These are phyloP conservation scores for Pseudisothecium myosuroides DNA, from an alignment of 225 moss, liverwort and hornwort species.

Conservation along the genomic window DNA sequence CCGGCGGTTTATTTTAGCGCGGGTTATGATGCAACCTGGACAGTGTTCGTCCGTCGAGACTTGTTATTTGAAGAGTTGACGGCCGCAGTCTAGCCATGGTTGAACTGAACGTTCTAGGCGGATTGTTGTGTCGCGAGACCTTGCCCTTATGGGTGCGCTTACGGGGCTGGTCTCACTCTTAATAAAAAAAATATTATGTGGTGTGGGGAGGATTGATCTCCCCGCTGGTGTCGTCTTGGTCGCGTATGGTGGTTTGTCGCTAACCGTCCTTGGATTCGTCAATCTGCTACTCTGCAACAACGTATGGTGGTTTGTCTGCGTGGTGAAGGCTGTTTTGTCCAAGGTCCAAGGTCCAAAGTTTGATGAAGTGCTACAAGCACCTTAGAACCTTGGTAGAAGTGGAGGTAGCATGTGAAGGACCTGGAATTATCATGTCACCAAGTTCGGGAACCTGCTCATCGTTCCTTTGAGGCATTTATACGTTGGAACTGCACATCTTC, in stretches of 20 bases:
- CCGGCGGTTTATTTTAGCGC: background rate
- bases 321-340: background rate
- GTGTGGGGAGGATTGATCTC: slow-evolving; percentile 13
- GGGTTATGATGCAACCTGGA: background rate
- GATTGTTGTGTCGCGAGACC: slow-evolving; percentile 22
- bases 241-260: background rate
- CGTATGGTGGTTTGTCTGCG: background rate
- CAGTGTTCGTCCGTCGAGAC: background rate
- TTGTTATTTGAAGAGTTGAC: slow-evolving; percentile 5
- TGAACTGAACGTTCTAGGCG: slow-evolving; percentile 1
- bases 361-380: background rate
- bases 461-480: no score
- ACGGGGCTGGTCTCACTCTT: slow-evolving; percentile 30
- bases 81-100: slow-evolving; percentile 6
- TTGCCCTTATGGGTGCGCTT: slow-evolving; percentile 46
- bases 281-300: background rate
- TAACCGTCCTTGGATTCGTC: background rate
- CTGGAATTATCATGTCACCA: background rate
- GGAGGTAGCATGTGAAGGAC: background rate
- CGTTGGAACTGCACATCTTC: background rate
- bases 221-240: slow-evolving; percentile 7
- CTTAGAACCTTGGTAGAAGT: background rate
- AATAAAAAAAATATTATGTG: slow-evolving; percentile 11
- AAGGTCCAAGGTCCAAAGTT: background rate
- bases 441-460: background rate